phyloP scores from a whole-genome alignment of 305 asterid species.

The Stenogyne calaminthoides region DNA sequence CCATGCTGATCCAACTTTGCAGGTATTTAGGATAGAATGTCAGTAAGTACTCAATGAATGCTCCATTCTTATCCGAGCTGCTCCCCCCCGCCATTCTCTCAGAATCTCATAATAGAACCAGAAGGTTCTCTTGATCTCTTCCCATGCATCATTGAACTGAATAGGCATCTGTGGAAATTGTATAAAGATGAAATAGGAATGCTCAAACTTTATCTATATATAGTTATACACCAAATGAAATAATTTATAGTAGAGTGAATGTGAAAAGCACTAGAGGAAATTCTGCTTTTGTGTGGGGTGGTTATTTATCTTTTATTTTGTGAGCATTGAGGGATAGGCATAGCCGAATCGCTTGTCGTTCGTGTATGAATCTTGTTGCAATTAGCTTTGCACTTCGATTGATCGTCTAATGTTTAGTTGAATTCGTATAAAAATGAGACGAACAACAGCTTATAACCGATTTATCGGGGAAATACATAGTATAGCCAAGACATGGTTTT shows the following conservation, averaged over 20 bases:
- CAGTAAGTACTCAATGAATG: no score
- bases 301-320: not conserved
- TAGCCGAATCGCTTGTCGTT: not conserved
- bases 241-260: conserved; percentile 34
- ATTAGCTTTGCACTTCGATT: conserved; percentile 6
- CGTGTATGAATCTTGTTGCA: conserved; percentile 12
- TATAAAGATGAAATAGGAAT: conserved; percentile 11
- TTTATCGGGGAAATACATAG: no score
- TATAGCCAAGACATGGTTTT: no score
- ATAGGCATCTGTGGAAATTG: conserved; percentile 9
- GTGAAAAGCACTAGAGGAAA: conserved; percentile 33
- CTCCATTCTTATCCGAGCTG: no score
- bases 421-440: not conserved
- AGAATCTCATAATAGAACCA: no score
- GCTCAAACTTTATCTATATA: conserved; percentile 17
- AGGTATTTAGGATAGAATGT: no score
- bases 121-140: no score
- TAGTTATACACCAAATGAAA: conserved; percentile 4
- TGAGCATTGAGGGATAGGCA: conserved; percentile 14
- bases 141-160: no score
- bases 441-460: no score
- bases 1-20: no score
- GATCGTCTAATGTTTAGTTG: conserved; percentile 22
- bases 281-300: conserved; percentile 24
- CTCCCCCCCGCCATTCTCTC: no score